These are phyloP conservation scores for Lolium perenne DNA, from an alignment of 176 grass and related monocot genomes.

Conservation along the genomic window DNA sequence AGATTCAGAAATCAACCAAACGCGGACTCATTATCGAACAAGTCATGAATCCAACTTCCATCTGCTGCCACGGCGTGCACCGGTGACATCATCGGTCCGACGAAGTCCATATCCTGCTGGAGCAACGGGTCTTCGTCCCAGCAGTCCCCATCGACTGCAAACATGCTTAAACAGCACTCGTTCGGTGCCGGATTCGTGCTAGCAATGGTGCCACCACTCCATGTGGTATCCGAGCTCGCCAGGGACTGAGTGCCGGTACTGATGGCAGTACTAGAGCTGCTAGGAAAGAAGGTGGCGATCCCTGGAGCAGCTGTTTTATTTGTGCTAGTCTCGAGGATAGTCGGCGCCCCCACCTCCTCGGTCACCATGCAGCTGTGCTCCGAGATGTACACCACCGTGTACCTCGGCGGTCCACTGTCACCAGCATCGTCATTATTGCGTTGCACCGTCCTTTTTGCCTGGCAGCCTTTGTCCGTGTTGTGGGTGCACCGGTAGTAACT, in stretches of 20 bases:
- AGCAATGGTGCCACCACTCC: not conserved
- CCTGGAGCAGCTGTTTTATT: not conserved
- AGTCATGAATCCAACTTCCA: not conserved
- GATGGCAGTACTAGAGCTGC: not conserved
- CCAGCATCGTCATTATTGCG: not conserved
- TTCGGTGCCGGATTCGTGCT: not conserved
- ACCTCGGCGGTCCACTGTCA: not conserved
- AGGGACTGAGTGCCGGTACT: not conserved
- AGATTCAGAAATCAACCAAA: constrained; percentile 9
- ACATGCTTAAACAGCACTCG: not conserved
- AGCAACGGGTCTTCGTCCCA: constrained; percentile 8
- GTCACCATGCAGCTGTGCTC: constrained; percentile 8
- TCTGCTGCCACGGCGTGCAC: constrained; percentile 22
- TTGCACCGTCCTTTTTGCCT: constrained; percentile 62
- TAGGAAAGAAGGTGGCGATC: not conserved
- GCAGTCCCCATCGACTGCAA: not conserved
- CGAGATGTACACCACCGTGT: constrained; percentile 27
- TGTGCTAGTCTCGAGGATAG: constrained; percentile 53
- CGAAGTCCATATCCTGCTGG: constrained; percentile 7
- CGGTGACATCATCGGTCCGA: constrained; percentile 49
- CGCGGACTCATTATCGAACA: not conserved
- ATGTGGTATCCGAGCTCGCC: constrained; percentile 32
- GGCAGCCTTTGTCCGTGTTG: constrained; percentile 21
- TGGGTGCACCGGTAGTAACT: constrained; percentile 67
- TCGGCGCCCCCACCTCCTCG: constrained; percentile 6